phyloP scores from a whole-genome alignment of 768 basidiomycete genomes.

The Tubosaeta brunneosetosa region DNA sequence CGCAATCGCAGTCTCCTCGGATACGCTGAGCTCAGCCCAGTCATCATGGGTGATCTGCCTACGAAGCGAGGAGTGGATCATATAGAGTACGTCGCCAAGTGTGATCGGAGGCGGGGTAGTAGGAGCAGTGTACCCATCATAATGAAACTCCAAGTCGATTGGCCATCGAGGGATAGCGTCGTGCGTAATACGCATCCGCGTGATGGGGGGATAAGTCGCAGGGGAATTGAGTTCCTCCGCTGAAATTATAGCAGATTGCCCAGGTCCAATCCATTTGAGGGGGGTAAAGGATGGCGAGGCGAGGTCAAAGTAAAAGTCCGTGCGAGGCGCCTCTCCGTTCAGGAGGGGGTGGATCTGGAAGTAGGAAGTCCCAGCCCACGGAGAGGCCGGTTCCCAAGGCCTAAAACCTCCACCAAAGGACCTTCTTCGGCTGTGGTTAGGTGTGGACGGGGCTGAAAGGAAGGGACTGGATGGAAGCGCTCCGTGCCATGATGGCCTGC shows the following conservation, averaged over 20 bases:
- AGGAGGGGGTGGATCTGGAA: slow-evolving; percentile 34
- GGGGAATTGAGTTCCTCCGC: slow-evolving; percentile 44
- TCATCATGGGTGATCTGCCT: slow-evolving; percentile 35
- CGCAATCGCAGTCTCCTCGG: slow-evolving; percentile 29
- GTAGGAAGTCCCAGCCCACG: slow-evolving; percentile 22
- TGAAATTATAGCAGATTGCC: slow-evolving; percentile 37
- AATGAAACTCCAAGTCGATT: slow-evolving; percentile 44
- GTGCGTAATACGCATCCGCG: slow-evolving; percentile 52
- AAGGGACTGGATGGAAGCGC: slow-evolving; percentile 24
- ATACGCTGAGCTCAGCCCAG: slow-evolving; percentile 28
- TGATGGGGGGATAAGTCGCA: slow-evolving; percentile 53
- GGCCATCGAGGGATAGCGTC: slow-evolving; percentile 60
- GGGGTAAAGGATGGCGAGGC: slow-evolving; percentile 45
- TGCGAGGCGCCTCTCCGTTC: slow-evolving; percentile 44
- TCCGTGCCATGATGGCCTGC: slow-evolving; percentile 45
- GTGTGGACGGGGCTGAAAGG: slow-evolving; percentile 13
- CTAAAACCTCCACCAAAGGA: slow-evolving; percentile 26
- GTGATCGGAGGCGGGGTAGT: slow-evolving; percentile 41
- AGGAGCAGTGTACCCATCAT: slow-evolving; percentile 22
- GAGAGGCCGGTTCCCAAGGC: slow-evolving; percentile 20
- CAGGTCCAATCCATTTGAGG: slow-evolving; percentile 34
- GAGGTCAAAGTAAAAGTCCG: slow-evolving; percentile 54
- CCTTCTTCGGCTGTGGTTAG: slow-evolving; percentile 17
- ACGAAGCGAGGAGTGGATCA: slow-evolving; percentile 47
- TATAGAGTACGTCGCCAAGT: slow-evolving; percentile 53